A percentile compares a stretch with the other conserved stretches of the same genome.
These are phyloP conservation scores for Annulohypoxylon bovei DNA, from an alignment of 495 filamentous ascomycete species.

Conservation along the genomic window DNA sequence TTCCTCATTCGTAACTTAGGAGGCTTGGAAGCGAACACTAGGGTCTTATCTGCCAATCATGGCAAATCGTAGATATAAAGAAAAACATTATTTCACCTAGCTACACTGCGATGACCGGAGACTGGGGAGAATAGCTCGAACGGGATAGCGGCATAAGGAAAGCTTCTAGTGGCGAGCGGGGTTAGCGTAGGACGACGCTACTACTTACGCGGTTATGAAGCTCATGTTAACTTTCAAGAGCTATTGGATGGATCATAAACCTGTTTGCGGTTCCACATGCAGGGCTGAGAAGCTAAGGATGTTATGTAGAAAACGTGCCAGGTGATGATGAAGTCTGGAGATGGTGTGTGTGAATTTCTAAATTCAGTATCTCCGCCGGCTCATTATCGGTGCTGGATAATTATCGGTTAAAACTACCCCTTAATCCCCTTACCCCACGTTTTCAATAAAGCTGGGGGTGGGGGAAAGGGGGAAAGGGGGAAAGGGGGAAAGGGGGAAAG, in stretches of 20 bases:
- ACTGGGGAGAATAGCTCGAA: background rate
- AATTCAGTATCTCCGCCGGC: slow-evolving; percentile 19
- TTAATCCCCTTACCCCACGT: background rate
- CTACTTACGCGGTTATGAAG: slow-evolving; percentile 3
- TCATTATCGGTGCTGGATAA: slow-evolving; percentile 13
- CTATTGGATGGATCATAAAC: slow-evolving; percentile 13
- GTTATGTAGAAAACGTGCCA: background rate
- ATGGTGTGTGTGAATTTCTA: background rate
- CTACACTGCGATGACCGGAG: slow-evolving; percentile 37
- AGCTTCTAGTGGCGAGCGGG: slow-evolving; percentile 6
- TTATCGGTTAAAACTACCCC: slow-evolving; percentile 6
- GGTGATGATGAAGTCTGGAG: background rate
- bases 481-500: too few species aligned
- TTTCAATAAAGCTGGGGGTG: background rate
- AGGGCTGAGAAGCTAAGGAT: slow-evolving; percentile 18
- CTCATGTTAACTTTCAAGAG: background rate
- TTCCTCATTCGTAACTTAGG: slow-evolving; percentile 21
- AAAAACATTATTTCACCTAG: slow-evolving; percentile 13
- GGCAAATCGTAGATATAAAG: slow-evolving; percentile 8
- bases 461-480: background rate
- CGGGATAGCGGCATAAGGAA: background rate
- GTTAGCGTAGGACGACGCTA: background rate
- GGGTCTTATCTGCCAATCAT: slow-evolving; percentile 41
- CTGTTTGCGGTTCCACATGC: slow-evolving; percentile 6
- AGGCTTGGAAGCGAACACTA: background rate